Conservation (phyloP, 345 rosid genomes). For the Draba incana region DNA sequence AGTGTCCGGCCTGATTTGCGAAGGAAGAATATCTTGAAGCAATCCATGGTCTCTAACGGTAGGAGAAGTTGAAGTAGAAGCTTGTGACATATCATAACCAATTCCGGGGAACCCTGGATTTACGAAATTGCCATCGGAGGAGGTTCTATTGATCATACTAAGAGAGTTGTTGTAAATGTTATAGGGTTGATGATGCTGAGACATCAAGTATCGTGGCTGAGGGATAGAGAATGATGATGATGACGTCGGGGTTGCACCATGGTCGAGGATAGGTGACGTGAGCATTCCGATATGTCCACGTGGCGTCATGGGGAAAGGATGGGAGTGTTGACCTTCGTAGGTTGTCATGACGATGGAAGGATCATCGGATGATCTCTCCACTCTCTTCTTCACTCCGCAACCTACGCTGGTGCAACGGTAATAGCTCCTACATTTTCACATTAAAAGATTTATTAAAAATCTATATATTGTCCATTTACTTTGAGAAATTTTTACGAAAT, state of each 20-base stretch:
- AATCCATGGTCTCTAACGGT: slow-evolving; percentile 71
- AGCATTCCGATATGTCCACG: slow-evolving; percentile 61
- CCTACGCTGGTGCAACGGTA: slow-evolving; percentile 95
- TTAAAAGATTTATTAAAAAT: too few relatives aligned
- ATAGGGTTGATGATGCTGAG: slow-evolving; percentile 49
- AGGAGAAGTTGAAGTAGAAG: slow-evolving; percentile 36
- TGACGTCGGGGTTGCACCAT: slow-evolving; percentile 40
- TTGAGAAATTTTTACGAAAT: slow-evolving; percentile 5
- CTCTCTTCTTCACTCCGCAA: slow-evolving; percentile 98
- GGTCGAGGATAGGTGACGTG: slow-evolving; percentile 39
- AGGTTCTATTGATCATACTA: slow-evolving; percentile 31
- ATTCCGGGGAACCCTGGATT: slow-evolving; percentile 40
- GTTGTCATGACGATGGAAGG: slow-evolving; percentile 83
- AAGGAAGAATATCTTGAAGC: slow-evolving; percentile 88
- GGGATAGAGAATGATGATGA: slow-evolving; percentile 53
- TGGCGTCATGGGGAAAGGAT: slow-evolving; percentile 74
- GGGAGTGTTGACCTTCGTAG: slow-evolving; percentile 93
- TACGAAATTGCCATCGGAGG: slow-evolving; percentile 17
- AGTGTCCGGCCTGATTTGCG: slow-evolving; percentile 55
- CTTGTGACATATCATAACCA: slow-evolving; percentile 37
- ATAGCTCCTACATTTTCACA: slow-evolving; percentile 67
- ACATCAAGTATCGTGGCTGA: slow-evolving; percentile 46
- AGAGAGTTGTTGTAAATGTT: slow-evolving; percentile 39
- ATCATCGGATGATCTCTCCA: slow-evolving; percentile 91
- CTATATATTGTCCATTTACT: not conserved